A percentile compares a stretch with the other conserved stretches of the same genome.
phyloP scores from a whole-genome alignment of 1,139 yeast species.

The Suhomyces bokatorum region DNA sequence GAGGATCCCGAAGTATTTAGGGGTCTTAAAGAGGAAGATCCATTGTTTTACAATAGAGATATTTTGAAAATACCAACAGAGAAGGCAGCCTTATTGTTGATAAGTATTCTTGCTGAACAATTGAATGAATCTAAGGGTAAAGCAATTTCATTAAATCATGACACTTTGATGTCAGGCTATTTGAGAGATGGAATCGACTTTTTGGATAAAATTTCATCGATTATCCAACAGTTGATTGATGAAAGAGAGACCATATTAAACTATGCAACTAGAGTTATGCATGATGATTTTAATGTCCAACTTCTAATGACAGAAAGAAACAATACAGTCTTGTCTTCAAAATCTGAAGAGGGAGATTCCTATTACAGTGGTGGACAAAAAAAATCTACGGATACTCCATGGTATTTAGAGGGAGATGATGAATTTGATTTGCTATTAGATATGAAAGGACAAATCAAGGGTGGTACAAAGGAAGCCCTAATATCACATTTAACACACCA shows the following conservation, averaged over 20 bases:
- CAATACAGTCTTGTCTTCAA: constrained; percentile 48
- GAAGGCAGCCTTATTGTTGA: constrained; percentile 50
- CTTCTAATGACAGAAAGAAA: constrained; percentile 61
- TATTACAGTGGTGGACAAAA: constrained; percentile 40
- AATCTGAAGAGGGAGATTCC: constrained; percentile 38
- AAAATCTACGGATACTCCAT: constrained; percentile 53
- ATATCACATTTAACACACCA: constrained; percentile 86
- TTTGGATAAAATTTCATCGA: constrained; percentile 42
- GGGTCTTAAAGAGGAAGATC: constrained; percentile 59
- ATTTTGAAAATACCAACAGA: constrained; percentile 46
- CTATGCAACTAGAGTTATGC: constrained; percentile 77
- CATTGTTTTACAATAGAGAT: constrained; percentile 43
- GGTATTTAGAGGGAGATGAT: constrained; percentile 81
- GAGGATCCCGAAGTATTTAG: constrained; percentile 73
- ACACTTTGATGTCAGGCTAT: constrained; percentile 44
- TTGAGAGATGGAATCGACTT: constrained; percentile 49
- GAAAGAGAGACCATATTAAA: constrained; percentile 70
- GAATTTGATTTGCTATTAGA: constrained; percentile 75
- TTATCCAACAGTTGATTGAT: constrained; percentile 60
- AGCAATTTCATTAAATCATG: constrained; percentile 51
- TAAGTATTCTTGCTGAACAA: constrained; percentile 47
- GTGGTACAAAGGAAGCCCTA: constrained; percentile 82
- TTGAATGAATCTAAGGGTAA: constrained; percentile 42
- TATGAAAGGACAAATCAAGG: constrained; percentile 71
- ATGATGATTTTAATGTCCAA: constrained; percentile 66